These are phyloP conservation scores for Exidia glandulosa DNA, from an alignment of 768 basidiomycete genomes.

Conservation along the genomic window DNA sequence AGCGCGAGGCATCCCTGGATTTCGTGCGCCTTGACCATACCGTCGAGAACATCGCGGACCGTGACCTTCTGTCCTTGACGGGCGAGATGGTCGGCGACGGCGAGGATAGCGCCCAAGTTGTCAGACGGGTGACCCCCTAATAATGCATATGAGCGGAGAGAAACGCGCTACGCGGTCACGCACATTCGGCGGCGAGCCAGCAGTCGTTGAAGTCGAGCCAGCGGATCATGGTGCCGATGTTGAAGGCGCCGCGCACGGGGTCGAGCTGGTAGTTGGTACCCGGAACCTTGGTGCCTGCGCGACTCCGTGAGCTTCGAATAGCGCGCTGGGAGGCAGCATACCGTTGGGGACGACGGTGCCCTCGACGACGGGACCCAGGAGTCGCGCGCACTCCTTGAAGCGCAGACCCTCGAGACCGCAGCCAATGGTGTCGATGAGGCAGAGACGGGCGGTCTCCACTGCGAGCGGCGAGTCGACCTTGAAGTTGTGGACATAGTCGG, in stretches of 20 bases:
- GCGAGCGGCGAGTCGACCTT: conserved; percentile 73
- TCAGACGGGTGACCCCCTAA: conserved; percentile 90
- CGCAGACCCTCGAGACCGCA: conserved; percentile 86
- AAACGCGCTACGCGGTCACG: conserved; percentile 12
- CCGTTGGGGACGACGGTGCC: conserved; percentile 88
- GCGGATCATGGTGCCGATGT: conserved; percentile 86
- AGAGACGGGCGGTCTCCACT: conserved; percentile 81
- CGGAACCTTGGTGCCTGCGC: conserved; percentile 72
- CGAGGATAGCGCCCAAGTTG: conserved; percentile 87
- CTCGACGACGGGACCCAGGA: conserved; percentile 83
- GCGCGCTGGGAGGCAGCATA: conserved; percentile 18
- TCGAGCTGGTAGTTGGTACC: conserved; percentile 85
- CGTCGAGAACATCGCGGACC: conserved; percentile 73
- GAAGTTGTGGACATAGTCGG: conserved; percentile 85
- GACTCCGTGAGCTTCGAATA: background rate
- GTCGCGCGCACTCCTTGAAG: conserved; percentile 70
- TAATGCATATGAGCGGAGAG: conserved; percentile 1
- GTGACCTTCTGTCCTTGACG: conserved; percentile 69
- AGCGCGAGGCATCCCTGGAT: conserved; percentile 87
- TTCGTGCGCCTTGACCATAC: conserved; percentile 95
- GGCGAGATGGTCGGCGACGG: conserved; percentile 82
- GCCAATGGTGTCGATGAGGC: conserved; percentile 87
- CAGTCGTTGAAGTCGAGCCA: conserved; percentile 95
- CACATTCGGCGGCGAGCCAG: conserved; percentile 87
- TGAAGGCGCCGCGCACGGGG: conserved; percentile 89